A percentile compares a stretch with the other conserved stretches of the same genome.
Conservation (phyloP, 768 basidiomycete species). For the Termitomyces sp. region DNA sequence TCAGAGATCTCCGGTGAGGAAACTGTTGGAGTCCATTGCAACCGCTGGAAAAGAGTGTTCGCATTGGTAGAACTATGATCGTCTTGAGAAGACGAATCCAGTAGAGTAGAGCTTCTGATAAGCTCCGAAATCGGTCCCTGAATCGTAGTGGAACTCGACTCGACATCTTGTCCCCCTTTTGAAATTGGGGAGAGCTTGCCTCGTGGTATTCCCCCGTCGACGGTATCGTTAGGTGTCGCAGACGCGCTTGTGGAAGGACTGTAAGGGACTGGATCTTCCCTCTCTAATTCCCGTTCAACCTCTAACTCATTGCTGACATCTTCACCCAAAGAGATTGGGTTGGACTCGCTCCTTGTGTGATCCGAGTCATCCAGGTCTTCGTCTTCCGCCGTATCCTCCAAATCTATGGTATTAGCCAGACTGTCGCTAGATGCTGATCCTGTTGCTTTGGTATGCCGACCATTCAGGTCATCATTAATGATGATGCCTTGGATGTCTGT, state of each 20-base stretch:
- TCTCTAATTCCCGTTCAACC: neutral
- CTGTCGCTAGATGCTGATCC: neutral
- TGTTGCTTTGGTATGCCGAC: neutral
- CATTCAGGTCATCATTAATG: neutral
- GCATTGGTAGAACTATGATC: neutral
- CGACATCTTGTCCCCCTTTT: neutral
- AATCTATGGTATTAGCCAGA: neutral
- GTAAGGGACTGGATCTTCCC: neutral
- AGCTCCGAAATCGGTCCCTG: neutral
- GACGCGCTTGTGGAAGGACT: neutral
- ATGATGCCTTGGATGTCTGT: neutral
- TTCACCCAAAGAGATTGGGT: constrained; percentile 1
- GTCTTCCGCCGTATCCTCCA: neutral
- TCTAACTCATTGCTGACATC: constrained; percentile 1
- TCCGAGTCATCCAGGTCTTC: neutral
- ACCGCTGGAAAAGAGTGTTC: constrained; percentile 5
- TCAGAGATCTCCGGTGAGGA: neutral
- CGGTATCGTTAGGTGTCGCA: neutral
- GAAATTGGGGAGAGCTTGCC: neutral
- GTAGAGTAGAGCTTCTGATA: neutral
- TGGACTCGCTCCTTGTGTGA: constrained; percentile 1
- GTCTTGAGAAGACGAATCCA: neutral
- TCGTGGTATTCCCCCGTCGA: neutral
- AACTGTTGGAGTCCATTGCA: neutral
- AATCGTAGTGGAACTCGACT: neutral